These are phyloP conservation scores for Cyberlindnera japonica DNA, from an alignment of 805 yeast species.

Conservation along the genomic window DNA sequence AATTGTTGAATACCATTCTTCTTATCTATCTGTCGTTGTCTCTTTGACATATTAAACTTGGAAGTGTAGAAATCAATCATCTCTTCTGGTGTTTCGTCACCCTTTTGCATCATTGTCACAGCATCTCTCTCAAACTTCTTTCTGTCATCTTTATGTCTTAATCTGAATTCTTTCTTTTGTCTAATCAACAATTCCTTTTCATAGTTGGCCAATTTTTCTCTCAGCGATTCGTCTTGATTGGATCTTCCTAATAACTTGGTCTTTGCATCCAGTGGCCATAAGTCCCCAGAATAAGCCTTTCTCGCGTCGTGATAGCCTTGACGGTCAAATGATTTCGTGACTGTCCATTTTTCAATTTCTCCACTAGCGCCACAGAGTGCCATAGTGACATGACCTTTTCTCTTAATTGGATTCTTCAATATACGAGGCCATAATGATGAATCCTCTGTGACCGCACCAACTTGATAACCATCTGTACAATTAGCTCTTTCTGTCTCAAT, in stretches of 20 bases:
- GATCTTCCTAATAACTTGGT: slow-evolving; percentile 38
- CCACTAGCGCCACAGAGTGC: slow-evolving; percentile 81
- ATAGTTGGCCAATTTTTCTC: slow-evolving; percentile 33
- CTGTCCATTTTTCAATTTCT: slow-evolving; percentile 78
- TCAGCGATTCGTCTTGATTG: slow-evolving; percentile 29
- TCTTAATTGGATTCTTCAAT: slow-evolving; percentile 64
- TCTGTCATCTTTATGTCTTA: slow-evolving; percentile 16
- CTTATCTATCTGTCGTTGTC: slow-evolving; percentile 27
- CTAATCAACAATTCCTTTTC: slow-evolving; percentile 28
- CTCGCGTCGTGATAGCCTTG: slow-evolving; percentile 87
- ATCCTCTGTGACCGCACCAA: slow-evolving; percentile 21
- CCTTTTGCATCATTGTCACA: slow-evolving; percentile 14
- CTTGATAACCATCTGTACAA: slow-evolving; percentile 20
- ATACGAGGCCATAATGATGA: slow-evolving; percentile 65
- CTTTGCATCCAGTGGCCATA: slow-evolving; percentile 77
- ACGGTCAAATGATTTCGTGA: slow-evolving; percentile 73
- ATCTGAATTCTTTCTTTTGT: slow-evolving; percentile 15
- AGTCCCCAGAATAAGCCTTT: slow-evolving; percentile 78
- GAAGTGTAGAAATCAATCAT: slow-evolving; percentile 24
- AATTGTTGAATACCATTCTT: slow-evolving; percentile 9
- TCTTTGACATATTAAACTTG: slow-evolving; percentile 25
- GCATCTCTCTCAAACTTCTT: slow-evolving; percentile 15
- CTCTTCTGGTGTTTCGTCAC: slow-evolving; percentile 20
- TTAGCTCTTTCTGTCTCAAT: slow-evolving; percentile 41
- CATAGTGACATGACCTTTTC: slow-evolving; percentile 77